Base-by-base conservation (phyloP, 2,329 filamentous ascomycete genomes). In the Cyanodermella asteris region DNA sequence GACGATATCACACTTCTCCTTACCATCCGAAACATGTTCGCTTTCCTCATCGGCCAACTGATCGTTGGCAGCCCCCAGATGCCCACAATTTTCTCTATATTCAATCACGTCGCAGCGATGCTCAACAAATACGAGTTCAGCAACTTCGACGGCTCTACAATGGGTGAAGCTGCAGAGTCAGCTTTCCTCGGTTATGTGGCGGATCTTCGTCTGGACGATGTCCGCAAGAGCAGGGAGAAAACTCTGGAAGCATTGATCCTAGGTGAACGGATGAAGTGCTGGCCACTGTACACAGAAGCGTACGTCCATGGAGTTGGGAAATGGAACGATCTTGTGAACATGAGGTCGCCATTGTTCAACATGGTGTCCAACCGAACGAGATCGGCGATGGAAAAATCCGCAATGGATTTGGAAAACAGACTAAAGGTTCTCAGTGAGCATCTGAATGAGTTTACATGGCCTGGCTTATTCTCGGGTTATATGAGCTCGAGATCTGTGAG, bases 261-360 rank as follows among this genome's bases (percentile, higher is more conserved):
- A 7, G 82, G 77, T 28, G 84, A 97, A 50, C 65, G 66, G 18
- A 76, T 94, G 69, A 71, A 72, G 29, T 91, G 66, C 23, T 65
- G 72, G 38, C 61, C 71, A 6, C 60, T 97, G 3, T 94, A 91
- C 49, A 78, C 77, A 30, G 81, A 93, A 46, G 80, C 78, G 0
- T 94, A 93, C 40, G 70, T 81, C 5, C 87, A 94, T 45, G 80
- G 72, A 1, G 80, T 77, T 7, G 87, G 84, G 24, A 90, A 87
- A 47, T 78, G 63, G 33, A 58, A 84, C 30, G 64, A 76, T 12
- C 60, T 80, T 16, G 66, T 81, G 30, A 60, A 69, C 27, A 50
- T 81, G 23, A 63, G 68, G 21, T 70, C 67, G 24, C 64, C 69
- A 0, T 64, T 87, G 23, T 82, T 69, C 45, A 54, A 60, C 14